Conservation (phyloP, 306 rosid genomes). For the Quercus suber region DNA sequence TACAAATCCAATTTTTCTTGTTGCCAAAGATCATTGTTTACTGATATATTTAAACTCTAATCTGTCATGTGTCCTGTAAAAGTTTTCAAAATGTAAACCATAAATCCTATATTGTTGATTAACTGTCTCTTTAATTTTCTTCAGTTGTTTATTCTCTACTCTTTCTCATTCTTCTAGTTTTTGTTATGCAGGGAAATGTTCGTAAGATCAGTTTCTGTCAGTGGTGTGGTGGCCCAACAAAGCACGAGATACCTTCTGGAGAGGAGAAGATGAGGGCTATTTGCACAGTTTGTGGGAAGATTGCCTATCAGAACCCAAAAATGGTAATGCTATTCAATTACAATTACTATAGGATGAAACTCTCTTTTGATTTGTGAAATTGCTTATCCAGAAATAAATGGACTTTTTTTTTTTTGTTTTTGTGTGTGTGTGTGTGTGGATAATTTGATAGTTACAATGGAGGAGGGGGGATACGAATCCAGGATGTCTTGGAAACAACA, state of each 20-base stretch:
- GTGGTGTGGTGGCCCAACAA: constrained; percentile 77
- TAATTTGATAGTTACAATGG: too few relatives aligned
- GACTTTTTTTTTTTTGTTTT: not conserved
- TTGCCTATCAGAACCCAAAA: constrained; percentile 89
- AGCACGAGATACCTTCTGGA: constrained; percentile 72
- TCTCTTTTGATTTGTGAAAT: constrained; percentile 20
- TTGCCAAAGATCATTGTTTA: not conserved
- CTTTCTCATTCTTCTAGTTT: constrained; percentile 7
- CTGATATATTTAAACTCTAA: not conserved
- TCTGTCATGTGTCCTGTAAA: not conserved
- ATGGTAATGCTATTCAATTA: constrained; percentile 49
- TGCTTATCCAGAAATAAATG: not conserved
- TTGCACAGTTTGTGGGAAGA: constrained; percentile 75
- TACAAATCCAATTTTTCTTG: not conserved
- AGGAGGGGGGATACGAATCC: too few relatives aligned
- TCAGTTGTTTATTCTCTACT: not conserved
- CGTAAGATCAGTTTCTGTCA: constrained; percentile 67
- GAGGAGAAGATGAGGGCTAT: constrained; percentile 79
- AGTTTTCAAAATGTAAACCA: not conserved
- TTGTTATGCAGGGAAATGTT: constrained; percentile 46
- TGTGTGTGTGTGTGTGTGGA: too few relatives aligned
- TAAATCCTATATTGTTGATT: not conserved
- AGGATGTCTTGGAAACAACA: too few relatives aligned
- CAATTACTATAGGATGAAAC: not conserved
- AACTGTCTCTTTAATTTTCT: not conserved